These are phyloP conservation scores for Plenodomus biglobosus DNA, from an alignment of 2,329 filamentous ascomycete species.

Conservation along the genomic window DNA sequence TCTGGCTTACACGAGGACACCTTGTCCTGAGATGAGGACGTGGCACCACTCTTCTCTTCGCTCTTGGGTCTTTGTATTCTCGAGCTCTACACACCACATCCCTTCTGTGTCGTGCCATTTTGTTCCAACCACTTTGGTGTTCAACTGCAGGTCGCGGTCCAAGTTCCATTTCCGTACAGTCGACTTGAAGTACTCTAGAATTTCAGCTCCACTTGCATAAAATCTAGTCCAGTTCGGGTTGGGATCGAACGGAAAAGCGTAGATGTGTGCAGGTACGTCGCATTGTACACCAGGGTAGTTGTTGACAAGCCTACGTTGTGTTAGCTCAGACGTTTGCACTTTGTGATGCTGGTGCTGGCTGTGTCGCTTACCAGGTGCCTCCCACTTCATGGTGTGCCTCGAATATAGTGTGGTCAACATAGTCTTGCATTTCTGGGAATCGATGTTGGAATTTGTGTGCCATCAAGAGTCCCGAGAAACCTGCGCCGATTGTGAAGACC, in stretches of 20 bases:
- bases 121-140: conserved; percentile 39
- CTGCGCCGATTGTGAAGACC: conserved; percentile 34
- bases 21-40: conserved; percentile 19
- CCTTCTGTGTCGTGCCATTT: conserved; percentile 40
- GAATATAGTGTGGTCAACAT: conserved; percentile 20
- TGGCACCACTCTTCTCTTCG: conserved; percentile 16
- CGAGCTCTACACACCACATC: conserved; percentile 44
- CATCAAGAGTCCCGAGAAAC: conserved; percentile 41
- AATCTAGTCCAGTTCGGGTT: conserved; percentile 47
- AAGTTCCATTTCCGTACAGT: conserved; percentile 45
- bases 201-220: conserved; percentile 44
- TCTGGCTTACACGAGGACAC: conserved; percentile 26
- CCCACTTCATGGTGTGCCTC: conserved; percentile 41
- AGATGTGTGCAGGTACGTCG: conserved; percentile 35
- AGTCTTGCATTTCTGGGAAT: conserved; percentile 30
- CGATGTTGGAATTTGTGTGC: conserved; percentile 39
- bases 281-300: conserved; percentile 47
- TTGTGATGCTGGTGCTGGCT: neutral
- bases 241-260: conserved; percentile 45
- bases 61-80: conserved; percentile 14
- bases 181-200: conserved; percentile 44
- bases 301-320: conserved; percentile 28
- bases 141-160: conserved; percentile 34
- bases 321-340: neutral
- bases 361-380: conserved; percentile 34